phyloP scores from a whole-genome alignment of 192 early-diverging fungal species.

The Coemansia reversa region DNA sequence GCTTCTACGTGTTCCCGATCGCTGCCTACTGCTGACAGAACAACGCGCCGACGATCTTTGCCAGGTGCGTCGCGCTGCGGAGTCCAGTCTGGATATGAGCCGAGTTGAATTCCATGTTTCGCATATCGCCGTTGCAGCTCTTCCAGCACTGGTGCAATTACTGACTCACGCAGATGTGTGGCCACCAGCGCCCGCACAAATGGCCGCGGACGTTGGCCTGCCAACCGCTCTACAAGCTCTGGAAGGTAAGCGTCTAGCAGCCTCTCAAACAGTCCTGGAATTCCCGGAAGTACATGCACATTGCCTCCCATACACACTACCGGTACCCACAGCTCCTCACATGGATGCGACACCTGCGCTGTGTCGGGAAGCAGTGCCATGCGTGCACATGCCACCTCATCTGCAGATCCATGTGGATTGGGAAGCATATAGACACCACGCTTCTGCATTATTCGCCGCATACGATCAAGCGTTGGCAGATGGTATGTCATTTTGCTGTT shows the following conservation, averaged over 20 bases:
- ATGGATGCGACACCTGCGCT: constrained; percentile 45
- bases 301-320: constrained; percentile 61
- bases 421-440: constrained; percentile 13
- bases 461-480: constrained; percentile 56
- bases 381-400: constrained; percentile 51
- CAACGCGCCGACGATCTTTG: constrained; percentile 8
- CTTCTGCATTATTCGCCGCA: constrained; percentile 46
- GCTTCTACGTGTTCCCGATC: constrained; percentile 4
- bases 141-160: constrained; percentile 27
- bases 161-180: constrained; percentile 25
- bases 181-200: constrained; percentile 27
- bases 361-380: constrained; percentile 66
- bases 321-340: constrained; percentile 66
- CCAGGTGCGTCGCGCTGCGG: neutral
- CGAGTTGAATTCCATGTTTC: constrained; percentile 18
- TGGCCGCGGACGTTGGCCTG: neutral
- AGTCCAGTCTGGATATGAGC: constrained; percentile 43
- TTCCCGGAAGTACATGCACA: constrained; percentile 67
- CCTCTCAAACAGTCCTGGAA: constrained; percentile 63
- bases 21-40: constrained; percentile 28
- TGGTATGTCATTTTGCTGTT: constrained; percentile 55
- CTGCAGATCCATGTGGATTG: constrained; percentile 31
- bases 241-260: constrained; percentile 33
- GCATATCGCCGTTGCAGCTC: constrained; percentile 24
- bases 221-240: neutral